Base-by-base conservation (phyloP, 306 rosid genomes). In the Cicer chorassanicum region DNA sequence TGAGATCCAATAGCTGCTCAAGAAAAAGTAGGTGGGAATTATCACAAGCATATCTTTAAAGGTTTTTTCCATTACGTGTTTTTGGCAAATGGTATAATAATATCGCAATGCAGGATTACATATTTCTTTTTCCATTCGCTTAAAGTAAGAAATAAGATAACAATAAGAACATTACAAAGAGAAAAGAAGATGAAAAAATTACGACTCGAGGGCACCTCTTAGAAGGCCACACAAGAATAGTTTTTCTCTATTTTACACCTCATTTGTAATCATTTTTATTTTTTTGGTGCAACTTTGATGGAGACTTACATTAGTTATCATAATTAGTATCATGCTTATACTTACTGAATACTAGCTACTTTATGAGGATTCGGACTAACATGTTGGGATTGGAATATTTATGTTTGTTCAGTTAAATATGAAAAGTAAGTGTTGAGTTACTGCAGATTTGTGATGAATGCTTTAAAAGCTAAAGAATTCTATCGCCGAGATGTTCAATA, bases 391-490 rank as follows among this genome's bases (percentile, higher is more conserved):
- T 54, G 42, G 11, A 55, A 68, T 63, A 5, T 74, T 54, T 48
- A 50, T 72, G 48, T 64, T 36, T 42, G 50, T 39, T 69, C 76
- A 70, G 51, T 75, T 34, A 72, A 34, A 69, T 41, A 41, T 42
- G 73, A 36, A 60, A 46, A 51, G 40, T 73, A 62, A 51, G 19
- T 60, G 10, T 68, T 83, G 84, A 77, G 43, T 83, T 78, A 75
- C 83, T 81, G 88, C 89, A 93, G 98, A 78, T 91, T 93, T 87
- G 97, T 91, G 87, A 87, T 93, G 87, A 93, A 93, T 84, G 98
- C 97, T 21, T 60, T 93, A 77, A 93, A 93, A 80, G 97, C 98
- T 82, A 93, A 93, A 85, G 98, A 93, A 75, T 93, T 93, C 84
- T 93, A 89, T 75, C 90, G 92, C 48, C 91, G 72, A 18, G 97